Percentiles rank a stretch among this genome's conserved stretches.
Evolutionary conservation across 2,329 filamentous ascomycete genomes (phyloP).

Genomic region (Aspergillus sp.): DNA sequence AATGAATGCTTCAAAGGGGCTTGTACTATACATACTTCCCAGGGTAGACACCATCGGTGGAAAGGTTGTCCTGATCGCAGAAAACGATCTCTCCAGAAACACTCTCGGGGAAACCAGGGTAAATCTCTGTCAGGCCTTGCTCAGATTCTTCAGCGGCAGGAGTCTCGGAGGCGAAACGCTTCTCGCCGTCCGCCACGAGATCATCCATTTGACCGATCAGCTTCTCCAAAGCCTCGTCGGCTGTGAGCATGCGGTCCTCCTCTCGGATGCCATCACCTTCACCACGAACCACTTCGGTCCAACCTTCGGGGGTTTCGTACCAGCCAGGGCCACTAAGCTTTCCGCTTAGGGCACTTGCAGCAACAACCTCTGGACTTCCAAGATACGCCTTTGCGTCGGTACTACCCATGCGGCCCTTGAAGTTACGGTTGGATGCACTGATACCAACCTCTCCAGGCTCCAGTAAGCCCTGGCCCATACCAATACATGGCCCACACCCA

Average conservation of each 20-base stretch:
- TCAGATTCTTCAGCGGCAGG: constrained; percentile 19
- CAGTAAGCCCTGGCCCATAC: constrained; percentile 74
- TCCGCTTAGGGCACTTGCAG: constrained; percentile 73
- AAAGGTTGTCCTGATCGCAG: constrained; percentile 81
- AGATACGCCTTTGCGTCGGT: constrained; percentile 80
- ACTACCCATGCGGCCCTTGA: constrained; percentile 86
- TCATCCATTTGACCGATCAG: constrained; percentile 68
- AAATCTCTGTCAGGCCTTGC: constrained; percentile 61
- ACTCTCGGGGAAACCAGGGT: constrained; percentile 82
- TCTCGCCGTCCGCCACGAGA: constrained; percentile 17
- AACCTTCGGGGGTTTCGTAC: constrained; percentile 72
- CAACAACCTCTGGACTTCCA: constrained; percentile 85
- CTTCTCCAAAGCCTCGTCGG: constrained; percentile 70
- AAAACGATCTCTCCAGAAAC: constrained; percentile 86
- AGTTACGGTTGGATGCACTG: constrained; percentile 81
- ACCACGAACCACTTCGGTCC: constrained; percentile 61
- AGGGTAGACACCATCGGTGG: constrained; percentile 91
- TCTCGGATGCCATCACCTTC: constrained; percentile 68
- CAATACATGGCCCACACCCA: constrained; percentile 84
- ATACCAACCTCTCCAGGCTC: constrained; percentile 87
- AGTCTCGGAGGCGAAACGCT: constrained; percentile 6
- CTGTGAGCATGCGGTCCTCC: constrained; percentile 64
- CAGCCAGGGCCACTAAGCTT: constrained; percentile 65
- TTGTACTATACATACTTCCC: constrained; percentile 41
- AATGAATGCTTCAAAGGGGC: neutral